Evolutionary conservation across 225 moss, liverwort and hornwort species (phyloP), one percentile per base, ranked within the genome.

Genomic region (Asterella californica): DNA sequence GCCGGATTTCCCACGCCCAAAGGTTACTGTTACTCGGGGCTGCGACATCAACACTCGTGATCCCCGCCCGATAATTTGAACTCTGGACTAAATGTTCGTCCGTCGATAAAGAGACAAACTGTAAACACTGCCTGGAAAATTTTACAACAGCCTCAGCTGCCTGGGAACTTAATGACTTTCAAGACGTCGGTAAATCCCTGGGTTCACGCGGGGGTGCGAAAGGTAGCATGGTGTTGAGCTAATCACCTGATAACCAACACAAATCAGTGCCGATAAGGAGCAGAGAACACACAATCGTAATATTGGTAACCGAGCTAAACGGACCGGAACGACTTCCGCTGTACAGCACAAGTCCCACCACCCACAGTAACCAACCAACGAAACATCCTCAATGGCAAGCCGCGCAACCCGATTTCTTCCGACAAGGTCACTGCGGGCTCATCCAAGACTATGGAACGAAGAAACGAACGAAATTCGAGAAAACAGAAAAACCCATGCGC

Each of bases 21-120:
- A 84, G 45, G 90, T 91, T 86, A 92, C 89, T 55, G 94, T 92
- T 81, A 94, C 88, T 85, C 91, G 92, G 85, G 92, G 92, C 86
- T 94, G 94, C 88, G 94, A 92, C 94, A 94, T 94, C 86, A 92
- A 91, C 79, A 77, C 85, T 45, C 78, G 70, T 71, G 72, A 79
- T 71, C 83, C 70, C 81, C 80, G 33, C 76, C 80, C 62, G 24
- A 36, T 32, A 57, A 76, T 38, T 42, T 60, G 22, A 37, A 60
- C 49, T 48, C 60, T 42, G 37, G 18, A 57, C 21, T 57, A 36
- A 36, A 10, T 9, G 38, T 21, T n/a, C 36, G 60, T 5, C 17
- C 33, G 21, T 57, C 38, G 19, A 50, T 34, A 38, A 52, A 15
- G 10, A 36, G 25, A 60, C 34, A 37, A 76, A 76, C 57, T 36